phyloP scores from a whole-genome alignment of 352 stramenopile genomes.

The Peronospora destructor region DNA sequence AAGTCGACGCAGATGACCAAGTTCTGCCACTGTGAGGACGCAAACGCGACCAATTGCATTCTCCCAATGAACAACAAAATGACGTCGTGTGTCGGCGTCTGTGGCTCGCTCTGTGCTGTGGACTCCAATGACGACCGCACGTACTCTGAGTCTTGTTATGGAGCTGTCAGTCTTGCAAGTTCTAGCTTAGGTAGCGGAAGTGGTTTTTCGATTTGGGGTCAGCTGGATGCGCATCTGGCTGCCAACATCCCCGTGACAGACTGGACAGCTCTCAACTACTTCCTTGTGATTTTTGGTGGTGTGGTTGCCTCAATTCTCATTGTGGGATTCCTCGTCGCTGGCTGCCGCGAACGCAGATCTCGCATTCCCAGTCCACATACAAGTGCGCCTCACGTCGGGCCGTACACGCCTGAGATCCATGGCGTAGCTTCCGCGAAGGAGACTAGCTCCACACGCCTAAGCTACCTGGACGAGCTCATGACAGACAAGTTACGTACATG shows the following conservation, averaged over 20 bases:
- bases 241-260: conserved; percentile 35
- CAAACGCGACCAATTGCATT: conserved; percentile 40
- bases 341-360: conserved; percentile 26
- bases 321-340: conserved; percentile 35
- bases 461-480: conserved; percentile 41
- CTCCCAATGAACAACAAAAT: conserved; percentile 40
- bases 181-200: conserved; percentile 18
- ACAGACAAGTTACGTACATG: conserved; percentile 35
- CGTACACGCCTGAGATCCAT: conserved; percentile 20
- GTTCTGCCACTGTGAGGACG: conserved; percentile 40
- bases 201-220: conserved; percentile 27
- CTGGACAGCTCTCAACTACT: conserved; percentile 42
- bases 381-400: conserved; percentile 18
- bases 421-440: conserved; percentile 22
- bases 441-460: conserved; percentile 22
- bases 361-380: conserved; percentile 11
- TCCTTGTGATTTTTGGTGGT: conserved; percentile 42
- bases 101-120: conserved; percentile 42
- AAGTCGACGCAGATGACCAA: conserved; percentile 26
- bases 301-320: conserved; percentile 34
- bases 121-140: conserved; percentile 29
- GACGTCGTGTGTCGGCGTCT: conserved; percentile 46
- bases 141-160: conserved; percentile 39
- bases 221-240: conserved; percentile 35
- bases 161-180: conserved; percentile 13